These are phyloP conservation scores for Pseudonitzschia multiseries DNA, from an alignment of 108 stramenopile species.

Conservation along the genomic window DNA sequence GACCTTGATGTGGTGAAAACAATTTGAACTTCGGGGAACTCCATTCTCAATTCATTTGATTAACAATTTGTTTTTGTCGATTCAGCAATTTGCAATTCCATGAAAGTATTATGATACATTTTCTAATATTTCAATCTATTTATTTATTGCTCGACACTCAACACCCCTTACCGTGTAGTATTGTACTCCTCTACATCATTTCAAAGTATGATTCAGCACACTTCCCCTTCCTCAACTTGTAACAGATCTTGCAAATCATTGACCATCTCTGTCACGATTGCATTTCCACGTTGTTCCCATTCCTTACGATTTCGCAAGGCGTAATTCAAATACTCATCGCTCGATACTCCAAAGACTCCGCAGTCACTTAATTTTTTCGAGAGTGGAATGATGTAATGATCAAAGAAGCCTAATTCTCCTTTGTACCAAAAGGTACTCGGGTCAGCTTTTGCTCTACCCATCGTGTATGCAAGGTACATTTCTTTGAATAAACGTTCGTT, in stretches of 20 bases:
- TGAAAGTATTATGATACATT: no score
- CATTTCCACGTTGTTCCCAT: slow-evolving; percentile 3
- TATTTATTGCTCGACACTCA: no score
- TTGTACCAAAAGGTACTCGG: slow-evolving; percentile 14
- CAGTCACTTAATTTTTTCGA: slow-evolving; percentile 10
- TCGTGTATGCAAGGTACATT: slow-evolving; percentile 14
- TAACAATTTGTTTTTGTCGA: no score
- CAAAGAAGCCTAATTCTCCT: slow-evolving; percentile 20
- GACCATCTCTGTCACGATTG: slow-evolving; percentile 1
- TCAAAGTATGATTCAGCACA: neutral
- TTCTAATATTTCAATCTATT: no score
- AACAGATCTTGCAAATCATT: neutral
- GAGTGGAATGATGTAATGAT: slow-evolving; percentile 18
- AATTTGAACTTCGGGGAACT: no score
- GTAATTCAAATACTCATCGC: slow-evolving; percentile 15
- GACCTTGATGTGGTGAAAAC: no score
- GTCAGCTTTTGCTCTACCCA: slow-evolving; percentile 11
- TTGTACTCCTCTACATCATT: no score
- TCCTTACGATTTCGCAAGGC: slow-evolving; percentile 8
- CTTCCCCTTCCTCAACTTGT: neutral
- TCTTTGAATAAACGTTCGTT: slow-evolving; percentile 17
- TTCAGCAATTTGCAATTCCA: no score
- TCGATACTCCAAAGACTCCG: slow-evolving; percentile 12
- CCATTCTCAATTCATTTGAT: no score
- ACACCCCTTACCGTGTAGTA: no score